Evolutionary conservation across 2,329 filamentous ascomycete species (phyloP).

Genomic region (Trichophyton benhamiae): DNA sequence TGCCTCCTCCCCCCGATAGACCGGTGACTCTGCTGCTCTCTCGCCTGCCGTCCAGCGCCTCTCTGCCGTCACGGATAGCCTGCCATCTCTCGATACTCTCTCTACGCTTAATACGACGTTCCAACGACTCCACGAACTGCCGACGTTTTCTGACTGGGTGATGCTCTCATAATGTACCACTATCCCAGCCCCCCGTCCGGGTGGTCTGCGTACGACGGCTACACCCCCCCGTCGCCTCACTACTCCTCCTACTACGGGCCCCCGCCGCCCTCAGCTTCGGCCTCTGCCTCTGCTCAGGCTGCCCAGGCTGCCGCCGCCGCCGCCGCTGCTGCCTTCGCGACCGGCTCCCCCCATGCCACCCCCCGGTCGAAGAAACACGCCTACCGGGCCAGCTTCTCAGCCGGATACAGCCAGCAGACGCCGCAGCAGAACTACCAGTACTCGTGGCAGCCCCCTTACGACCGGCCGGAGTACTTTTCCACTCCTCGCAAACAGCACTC

Average conservation of each 20-base stretch:
- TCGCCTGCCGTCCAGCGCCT: no score
- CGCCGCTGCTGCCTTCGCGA: constrained; percentile 17
- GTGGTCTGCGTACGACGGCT: constrained; percentile 37
- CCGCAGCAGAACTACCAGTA: constrained; percentile 5
- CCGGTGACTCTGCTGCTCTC: constrained; percentile 26
- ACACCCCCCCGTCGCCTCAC: constrained; percentile 40
- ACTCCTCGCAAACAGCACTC: constrained; percentile 35
- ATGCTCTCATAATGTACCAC: constrained; percentile 33
- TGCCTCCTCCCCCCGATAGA: constrained; percentile 31
- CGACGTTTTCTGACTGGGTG: constrained; percentile 18
- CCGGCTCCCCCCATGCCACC: constrained; percentile 30
- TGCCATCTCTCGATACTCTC: no score
- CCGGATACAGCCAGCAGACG: not conserved
- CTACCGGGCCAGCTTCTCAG: constrained; percentile 45
- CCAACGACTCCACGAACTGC: constrained; percentile 17
- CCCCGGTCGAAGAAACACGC: constrained; percentile 40
- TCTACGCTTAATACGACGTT: no score
- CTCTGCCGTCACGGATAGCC: no score
- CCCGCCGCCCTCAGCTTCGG: constrained; percentile 27
- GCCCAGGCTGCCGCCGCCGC: not conserved
- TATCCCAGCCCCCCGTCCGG: constrained; percentile 36
- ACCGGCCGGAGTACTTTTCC: constrained; percentile 38
- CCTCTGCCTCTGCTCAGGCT: not conserved
- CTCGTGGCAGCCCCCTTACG: constrained; percentile 22
- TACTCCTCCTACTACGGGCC: constrained; percentile 38